Conservation (phyloP, 352 stramenopile species). For the Peronospora destructor region DNA sequence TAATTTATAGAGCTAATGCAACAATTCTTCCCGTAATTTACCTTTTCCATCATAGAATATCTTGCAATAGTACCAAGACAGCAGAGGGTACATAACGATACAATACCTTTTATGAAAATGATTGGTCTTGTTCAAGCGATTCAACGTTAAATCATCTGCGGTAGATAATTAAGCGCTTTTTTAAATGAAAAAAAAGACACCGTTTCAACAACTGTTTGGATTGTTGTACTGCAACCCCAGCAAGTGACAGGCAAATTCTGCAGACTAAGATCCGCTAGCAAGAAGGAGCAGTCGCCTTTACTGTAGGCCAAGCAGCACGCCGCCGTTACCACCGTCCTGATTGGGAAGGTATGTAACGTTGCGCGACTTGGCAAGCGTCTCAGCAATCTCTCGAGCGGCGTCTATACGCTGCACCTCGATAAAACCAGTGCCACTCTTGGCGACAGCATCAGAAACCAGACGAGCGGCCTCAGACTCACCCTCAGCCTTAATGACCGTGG, state of each 20-base stretch:
- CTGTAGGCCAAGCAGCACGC: conserved; percentile 81
- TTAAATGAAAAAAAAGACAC: too few species aligned
- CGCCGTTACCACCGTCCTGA: conserved; percentile 75
- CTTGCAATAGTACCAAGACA: too few species aligned
- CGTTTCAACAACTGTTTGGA: too few species aligned
- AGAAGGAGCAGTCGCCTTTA: conserved; percentile 19
- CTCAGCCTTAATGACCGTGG: conserved; percentile 88
- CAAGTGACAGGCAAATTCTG: conserved; percentile 11
- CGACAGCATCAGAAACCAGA: conserved; percentile 97
- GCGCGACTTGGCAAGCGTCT: conserved; percentile 93
- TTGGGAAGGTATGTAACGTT: conserved; percentile 99
- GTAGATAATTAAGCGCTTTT: too few species aligned
- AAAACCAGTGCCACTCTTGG: conserved; percentile 95
- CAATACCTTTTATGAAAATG: too few species aligned
- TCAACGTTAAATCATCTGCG: too few species aligned
- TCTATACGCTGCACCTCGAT: conserved; percentile 99
- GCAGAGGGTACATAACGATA: too few species aligned
- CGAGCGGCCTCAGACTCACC: conserved; percentile 97
- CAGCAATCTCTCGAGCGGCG: conserved; percentile 98
- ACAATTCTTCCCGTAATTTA: too few species aligned
- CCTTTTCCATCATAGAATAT: too few species aligned
- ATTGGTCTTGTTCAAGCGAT: too few species aligned
- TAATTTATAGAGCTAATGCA: neutral
- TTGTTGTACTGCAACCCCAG: conserved; percentile 4
- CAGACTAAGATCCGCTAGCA: conserved; percentile 3